These are phyloP conservation scores for Zalaria sp. DNA, from an alignment of 2,329 filamentous ascomycete genomes.

Conservation along the genomic window DNA sequence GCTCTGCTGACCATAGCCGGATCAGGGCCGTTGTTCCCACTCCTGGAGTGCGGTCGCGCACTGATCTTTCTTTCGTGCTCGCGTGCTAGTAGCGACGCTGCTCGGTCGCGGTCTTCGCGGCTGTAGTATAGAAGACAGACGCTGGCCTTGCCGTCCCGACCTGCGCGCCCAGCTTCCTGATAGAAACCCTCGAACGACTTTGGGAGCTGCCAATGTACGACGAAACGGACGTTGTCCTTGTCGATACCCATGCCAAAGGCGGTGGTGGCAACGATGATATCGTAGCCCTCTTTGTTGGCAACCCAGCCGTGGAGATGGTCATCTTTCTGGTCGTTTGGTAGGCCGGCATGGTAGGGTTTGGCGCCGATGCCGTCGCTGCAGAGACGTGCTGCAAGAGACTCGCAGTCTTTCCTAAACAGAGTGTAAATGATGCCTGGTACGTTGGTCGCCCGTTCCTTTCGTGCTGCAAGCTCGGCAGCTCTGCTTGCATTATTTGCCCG, in stretches of 20 bases:
- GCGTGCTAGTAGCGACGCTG: constrained; percentile 39
- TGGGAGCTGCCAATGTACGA: constrained; percentile 85
- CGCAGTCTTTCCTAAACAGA: constrained; percentile 60
- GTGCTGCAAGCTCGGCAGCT: constrained; percentile 41
- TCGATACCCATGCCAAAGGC: constrained; percentile 98
- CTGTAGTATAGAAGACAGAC: constrained; percentile 87
- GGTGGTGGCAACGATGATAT: constrained; percentile 87
- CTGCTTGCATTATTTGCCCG: constrained; percentile 45
- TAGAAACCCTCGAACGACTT: constrained; percentile 95
- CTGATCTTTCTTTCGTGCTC: constrained; percentile 25
- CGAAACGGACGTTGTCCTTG: constrained; percentile 86
- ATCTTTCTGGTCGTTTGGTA: constrained; percentile 52
- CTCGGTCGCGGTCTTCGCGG: constrained; percentile 68
- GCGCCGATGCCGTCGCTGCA: constrained; percentile 57
- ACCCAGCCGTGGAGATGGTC: constrained; percentile 61
- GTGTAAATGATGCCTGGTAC: constrained; percentile 73
- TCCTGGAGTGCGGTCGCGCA: constrained; percentile 25
- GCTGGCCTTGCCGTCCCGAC: constrained; percentile 75
- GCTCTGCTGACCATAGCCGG: constrained; percentile 25
- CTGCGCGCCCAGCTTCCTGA: constrained; percentile 85
- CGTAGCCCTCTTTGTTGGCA: constrained; percentile 59
- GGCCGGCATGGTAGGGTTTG: constrained; percentile 56
- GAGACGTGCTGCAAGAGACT: constrained; percentile 52
- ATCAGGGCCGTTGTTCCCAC: constrained; percentile 25
- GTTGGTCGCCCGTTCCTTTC: constrained; percentile 40